Evolutionary conservation across 805 yeast genomes (phyloP).

Genomic region (Kluyveromyces nonfermentans): DNA sequence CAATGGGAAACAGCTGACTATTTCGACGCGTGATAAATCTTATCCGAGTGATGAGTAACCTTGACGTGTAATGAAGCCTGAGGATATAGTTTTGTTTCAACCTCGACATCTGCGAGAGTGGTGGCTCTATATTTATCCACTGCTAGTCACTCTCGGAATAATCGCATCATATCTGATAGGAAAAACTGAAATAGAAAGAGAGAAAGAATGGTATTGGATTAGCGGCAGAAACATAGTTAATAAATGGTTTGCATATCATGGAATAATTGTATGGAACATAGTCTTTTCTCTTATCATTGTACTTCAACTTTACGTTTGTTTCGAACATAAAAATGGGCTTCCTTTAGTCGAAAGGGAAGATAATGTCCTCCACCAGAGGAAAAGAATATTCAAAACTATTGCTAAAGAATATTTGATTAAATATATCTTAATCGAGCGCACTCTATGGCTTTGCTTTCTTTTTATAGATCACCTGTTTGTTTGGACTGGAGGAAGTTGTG

Average conservation of each 20-base stretch:
- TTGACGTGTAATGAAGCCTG: neutral
- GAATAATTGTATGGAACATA: constrained; percentile 23
- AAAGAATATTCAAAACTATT: constrained; percentile 2
- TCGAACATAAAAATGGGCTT: constrained; percentile 6
- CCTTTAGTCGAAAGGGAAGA: constrained; percentile 8
- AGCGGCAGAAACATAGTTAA: constrained; percentile 24
- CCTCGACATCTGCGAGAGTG: neutral
- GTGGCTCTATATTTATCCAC: constrained; percentile 11
- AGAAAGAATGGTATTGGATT: constrained; percentile 16
- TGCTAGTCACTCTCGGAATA: constrained; percentile 12
- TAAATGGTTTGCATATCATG: constrained; percentile 30
- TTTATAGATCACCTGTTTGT: constrained; percentile 28
- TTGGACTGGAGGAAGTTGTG: constrained; percentile 29
- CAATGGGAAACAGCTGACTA: too few species aligned
- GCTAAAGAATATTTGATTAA: constrained; percentile 20
- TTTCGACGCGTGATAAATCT: too few species aligned
- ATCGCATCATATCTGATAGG: constrained; percentile 12
- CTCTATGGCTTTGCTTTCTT: constrained; percentile 18
- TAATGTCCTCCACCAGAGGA: neutral
- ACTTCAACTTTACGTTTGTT: constrained; percentile 12
- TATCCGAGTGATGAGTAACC: neutral
- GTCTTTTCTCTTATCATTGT: constrained; percentile 18
- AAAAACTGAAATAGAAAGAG: constrained; percentile 13
- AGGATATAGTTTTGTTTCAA: neutral
- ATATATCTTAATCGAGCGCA: constrained; percentile 17